Evolutionary conservation across 202 grass and related monocot species (phyloP), one percentile per base, ranked within the genome.

Genomic region (Schoenoplectus tabernaemontani): DNA sequence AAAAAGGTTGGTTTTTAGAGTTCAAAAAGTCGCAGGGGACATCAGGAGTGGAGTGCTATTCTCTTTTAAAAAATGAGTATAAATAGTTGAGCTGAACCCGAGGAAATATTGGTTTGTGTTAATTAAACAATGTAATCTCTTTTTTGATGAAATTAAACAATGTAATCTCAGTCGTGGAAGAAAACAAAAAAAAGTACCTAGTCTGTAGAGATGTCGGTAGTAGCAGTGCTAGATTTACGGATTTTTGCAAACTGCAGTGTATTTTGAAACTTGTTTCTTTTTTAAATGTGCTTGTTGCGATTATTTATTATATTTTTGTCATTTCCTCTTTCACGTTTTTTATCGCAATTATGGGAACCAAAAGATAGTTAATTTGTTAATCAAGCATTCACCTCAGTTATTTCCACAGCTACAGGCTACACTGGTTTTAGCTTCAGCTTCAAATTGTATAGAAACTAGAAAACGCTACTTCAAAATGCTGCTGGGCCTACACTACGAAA

Each of bases 151-250:
- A 20, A 11, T 28, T n/a, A 54, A 62, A 43, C 37, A 42, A 54
- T 50, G 70, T 4, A 36, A 75, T 75, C 70, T 75, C 47, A 36
- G 46, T 54, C 5, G 28, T 3, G 0, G 42, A 71, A 50, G 68
- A 1, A 50, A 23, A 72, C 68, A 50, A 72, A 69, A 50, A 33
- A 16, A n/a, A n/a, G n/a, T 53, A 74, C 69, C 13, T 53, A n/a
- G 69, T 74, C 12, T 51, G 69, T 46, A 75, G 70, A 75, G 7
- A 75, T 75, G 47, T 75, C 28, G 47, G 26, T 33, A 42, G 64
- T 17, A 11, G 36, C 7, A n/a, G 17, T 9, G 28, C 15, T n/a
- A 36, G 47, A 50, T 75, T 44, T 26, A 54, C 46, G 2, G 23
- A 34, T 53, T 23, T 17, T 44, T 44, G 37, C 17, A 41, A 41